Conservation (phyloP, 148 eudicot genomes). For the Amaranthus palmeri region DNA sequence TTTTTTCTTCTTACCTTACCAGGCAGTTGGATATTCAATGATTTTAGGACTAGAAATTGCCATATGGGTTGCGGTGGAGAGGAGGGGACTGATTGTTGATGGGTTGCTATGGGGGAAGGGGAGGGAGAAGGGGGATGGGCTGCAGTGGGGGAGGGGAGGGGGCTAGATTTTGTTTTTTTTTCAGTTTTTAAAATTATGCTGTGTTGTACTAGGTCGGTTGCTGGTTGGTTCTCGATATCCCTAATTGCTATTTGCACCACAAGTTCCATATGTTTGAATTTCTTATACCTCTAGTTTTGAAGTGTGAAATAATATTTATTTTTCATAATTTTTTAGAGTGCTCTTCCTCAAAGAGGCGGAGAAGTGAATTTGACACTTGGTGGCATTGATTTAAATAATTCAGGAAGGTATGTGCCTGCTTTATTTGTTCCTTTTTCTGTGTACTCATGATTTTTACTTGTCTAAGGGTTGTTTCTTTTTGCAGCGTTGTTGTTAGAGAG, state of each 20-base stretch:
- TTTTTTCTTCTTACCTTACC: too few species aligned
- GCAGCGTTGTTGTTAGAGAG: slow-evolving; percentile 97
- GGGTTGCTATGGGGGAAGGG: too few species aligned
- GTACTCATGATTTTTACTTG: slow-evolving; percentile 10
- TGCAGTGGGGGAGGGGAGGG: too few species aligned
- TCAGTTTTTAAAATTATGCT: too few species aligned
- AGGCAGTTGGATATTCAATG: too few species aligned
- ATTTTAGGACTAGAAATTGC: too few species aligned
- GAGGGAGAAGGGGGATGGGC: too few species aligned
- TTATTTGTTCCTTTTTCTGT: slow-evolving; percentile 5
- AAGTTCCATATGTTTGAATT: background rate
- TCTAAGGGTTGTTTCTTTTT: slow-evolving; percentile 18
- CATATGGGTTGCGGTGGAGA: too few species aligned
- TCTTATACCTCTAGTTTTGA: background rate
- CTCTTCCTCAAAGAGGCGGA: slow-evolving; percentile 94
- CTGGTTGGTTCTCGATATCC: background rate
- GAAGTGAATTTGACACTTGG: slow-evolving; percentile 97
- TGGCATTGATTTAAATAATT: slow-evolving; percentile 97
- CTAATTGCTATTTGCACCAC: background rate
- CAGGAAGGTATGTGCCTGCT: slow-evolving; percentile 68
- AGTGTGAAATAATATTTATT: background rate
- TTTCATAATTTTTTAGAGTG: slow-evolving; percentile 47
- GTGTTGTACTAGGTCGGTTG: too few species aligned
- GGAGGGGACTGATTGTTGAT: too few species aligned
- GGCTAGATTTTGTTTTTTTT: too few species aligned